Evolutionary conservation across 331 rosid species (phyloP), one percentile per base, ranked within the genome.

Genomic region (Quercus lobata): DNA sequence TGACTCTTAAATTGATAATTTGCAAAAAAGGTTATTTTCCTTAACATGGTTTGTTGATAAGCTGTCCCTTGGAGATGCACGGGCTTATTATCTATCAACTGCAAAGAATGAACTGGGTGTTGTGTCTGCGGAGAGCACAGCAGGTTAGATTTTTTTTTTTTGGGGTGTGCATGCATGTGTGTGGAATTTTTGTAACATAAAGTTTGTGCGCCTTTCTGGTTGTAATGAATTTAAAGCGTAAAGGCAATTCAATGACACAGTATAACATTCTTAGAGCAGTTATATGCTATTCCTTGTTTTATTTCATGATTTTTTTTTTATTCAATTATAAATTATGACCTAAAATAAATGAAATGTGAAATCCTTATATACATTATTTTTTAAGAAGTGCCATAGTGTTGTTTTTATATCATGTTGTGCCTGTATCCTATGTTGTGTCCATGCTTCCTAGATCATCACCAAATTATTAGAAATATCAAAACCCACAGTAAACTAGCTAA

Each of bases 51-150:
- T 11, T 78, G 79, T 80, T 34, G 19, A 69, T 76, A 56, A 95
- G 97, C 93, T 95, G 63, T 95, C 99, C 61, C 97, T 95, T 74
- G 99, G 97, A 81, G 97, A 93, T 63, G 90, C 99, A 29, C 86
- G 97, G 63, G 97, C 99, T 0, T 95, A 95, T 82, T 86, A 85
- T 86, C 87, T 95, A 30, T 90, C 98, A 19, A 95, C 99, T 1
- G 98, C 98, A 65, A 89, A 90, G 89, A 95, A 95, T 68, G 99
- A 93, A 85, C 86, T 95, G 24, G 99, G 98, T 0, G 97, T 95
- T 35, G 89, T 93, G 78, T 93, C 97, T 57, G 98, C 99, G 10
- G 90, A 83, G 85, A 17, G 99, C 89, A 75, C 87, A 52, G 88
- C 97, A 78, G 97, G 97, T 95, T 82, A 83, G 85, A 17, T 62